Evolutionary conservation across 257 asterid species (phyloP).

Genomic region (Paulownia fortunei): DNA sequence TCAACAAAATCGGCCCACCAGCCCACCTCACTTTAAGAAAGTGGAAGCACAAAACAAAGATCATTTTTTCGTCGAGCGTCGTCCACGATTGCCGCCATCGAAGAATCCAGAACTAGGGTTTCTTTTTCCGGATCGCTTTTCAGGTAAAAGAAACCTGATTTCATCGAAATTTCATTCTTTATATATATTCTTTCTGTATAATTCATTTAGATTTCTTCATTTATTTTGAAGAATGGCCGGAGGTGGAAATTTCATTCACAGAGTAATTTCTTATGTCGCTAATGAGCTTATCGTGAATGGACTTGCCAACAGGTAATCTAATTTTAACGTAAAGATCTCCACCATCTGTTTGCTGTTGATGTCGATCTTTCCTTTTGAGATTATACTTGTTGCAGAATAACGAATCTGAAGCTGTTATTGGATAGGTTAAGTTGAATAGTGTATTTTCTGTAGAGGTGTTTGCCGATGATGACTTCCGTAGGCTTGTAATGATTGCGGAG

Average conservation of each 20-base stretch:
- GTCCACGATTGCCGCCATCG: slow-evolving; percentile 21
- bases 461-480: slow-evolving; percentile 45
- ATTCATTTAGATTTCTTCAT: neutral
- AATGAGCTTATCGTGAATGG: slow-evolving; percentile 62
- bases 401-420: neutral
- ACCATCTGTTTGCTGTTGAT: neutral
- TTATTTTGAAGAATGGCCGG: slow-evolving; percentile 62
- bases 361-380: neutral
- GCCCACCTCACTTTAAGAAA: neutral
- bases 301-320: slow-evolving; percentile 72
- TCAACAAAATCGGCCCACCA: slow-evolving; percentile 17
- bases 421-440: neutral
- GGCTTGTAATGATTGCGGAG: slow-evolving; percentile 44
- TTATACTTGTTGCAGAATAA: neutral
- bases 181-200: neutral
- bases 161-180: neutral
- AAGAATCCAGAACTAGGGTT: slow-evolving; percentile 37
- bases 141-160: slow-evolving; percentile 19
- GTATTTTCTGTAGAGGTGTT: neutral
- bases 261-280: slow-evolving; percentile 67
- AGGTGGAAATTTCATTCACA: slow-evolving; percentile 75
- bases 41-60: neutral
- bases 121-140: neutral
- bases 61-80: neutral
- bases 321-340: neutral